Evolutionary conservation across 2,329 filamentous ascomycete genomes (phyloP), one percentile per base, ranked within the genome.

Genomic region (Fusarium compactum): DNA sequence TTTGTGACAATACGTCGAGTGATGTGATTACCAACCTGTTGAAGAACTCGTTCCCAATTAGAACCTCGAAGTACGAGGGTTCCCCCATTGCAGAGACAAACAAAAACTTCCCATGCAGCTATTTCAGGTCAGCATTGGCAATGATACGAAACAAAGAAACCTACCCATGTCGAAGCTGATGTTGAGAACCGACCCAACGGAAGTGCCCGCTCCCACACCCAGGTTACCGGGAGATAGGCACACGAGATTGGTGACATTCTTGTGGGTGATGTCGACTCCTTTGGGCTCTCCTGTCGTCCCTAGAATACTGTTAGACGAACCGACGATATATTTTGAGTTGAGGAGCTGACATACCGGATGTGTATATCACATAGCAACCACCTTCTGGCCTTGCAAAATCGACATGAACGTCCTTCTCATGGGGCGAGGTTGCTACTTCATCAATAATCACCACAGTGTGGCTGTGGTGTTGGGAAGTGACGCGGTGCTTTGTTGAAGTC

Each of bases 81-180:
- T 8, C 87, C 87, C 22, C 87, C 87, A 50, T 89, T 89, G 77
- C 86, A 86, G 25, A 89, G 77, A 54, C 83, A 85, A 2, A 82
- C 83, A 11, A 89, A 81, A n/a, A 89, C 85, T 67, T 89, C 87
- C 87, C 87, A 89, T 15, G 87, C 86, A 24, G 85, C 87, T 88
- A 43, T 29, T 25, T 53, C 18, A 27, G 20, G 62, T 74, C 48
- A 76, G 59, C 40, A 25, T 55, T 45, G 43, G 53, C 30, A 32
- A 44, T 18, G 30, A 43, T 44, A 22, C 34, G 9, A 20, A 52
- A 56, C 48, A 62, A 63, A 57, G 56, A 38, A 40, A 78, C 85
- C 72, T 80, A 88, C 87, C 85, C 86, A 89, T 89, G 67, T 89
- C 87, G 66, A 89, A 90, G 45, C 85, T 85, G 46, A 90, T 84